Evolutionary conservation across 139 green algal species (phyloP).

Genomic region (Coccomyxa sp.): DNA sequence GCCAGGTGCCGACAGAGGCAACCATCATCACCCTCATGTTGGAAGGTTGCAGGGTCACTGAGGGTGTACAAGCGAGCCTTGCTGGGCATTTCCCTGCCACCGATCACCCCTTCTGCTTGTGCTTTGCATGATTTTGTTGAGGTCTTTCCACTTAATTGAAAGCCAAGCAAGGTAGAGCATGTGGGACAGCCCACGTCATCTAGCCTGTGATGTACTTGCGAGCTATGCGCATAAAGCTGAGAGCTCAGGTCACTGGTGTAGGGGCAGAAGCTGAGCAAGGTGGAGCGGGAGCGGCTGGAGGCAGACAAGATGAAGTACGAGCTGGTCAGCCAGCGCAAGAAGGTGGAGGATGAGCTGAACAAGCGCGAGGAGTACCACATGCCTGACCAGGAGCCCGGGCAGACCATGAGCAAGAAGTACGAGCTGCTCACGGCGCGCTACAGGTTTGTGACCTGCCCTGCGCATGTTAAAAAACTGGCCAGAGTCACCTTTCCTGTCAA

Average conservation of each 20-base stretch:
- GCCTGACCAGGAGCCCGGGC: conserved; percentile 75
- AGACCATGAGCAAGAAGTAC: conserved; percentile 53
- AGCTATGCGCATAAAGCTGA: background rate
- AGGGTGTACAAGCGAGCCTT: background rate
- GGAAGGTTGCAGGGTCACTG: no score
- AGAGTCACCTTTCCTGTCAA: background rate
- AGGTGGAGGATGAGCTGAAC: conserved; percentile 71
- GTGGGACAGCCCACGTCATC: no score
- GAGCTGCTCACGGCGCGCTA: conserved; percentile 69
- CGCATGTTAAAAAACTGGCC: conserved; percentile 1
- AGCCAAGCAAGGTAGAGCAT: no score
- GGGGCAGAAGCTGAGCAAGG: conserved; percentile 65
- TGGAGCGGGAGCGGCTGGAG: conserved; percentile 81
- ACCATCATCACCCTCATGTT: no score
- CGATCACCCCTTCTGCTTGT: background rate
- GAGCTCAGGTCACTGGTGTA: conserved; percentile 3
- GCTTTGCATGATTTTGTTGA: background rate
- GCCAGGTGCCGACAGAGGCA: no score
- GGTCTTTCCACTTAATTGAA: background rate
- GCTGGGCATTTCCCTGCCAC: background rate
- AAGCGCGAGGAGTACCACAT: conserved; percentile 82
- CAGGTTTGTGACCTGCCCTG: conserved; percentile 23
- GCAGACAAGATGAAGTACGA: conserved; percentile 74
- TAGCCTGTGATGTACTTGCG: background rate
- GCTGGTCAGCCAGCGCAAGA: conserved; percentile 72